Percentiles rank a stretch among this genome's conserved stretches.
Evolutionary conservation across 2,329 filamentous ascomycete species (phyloP).

Genomic region (Talaromyces verruculosus): DNA sequence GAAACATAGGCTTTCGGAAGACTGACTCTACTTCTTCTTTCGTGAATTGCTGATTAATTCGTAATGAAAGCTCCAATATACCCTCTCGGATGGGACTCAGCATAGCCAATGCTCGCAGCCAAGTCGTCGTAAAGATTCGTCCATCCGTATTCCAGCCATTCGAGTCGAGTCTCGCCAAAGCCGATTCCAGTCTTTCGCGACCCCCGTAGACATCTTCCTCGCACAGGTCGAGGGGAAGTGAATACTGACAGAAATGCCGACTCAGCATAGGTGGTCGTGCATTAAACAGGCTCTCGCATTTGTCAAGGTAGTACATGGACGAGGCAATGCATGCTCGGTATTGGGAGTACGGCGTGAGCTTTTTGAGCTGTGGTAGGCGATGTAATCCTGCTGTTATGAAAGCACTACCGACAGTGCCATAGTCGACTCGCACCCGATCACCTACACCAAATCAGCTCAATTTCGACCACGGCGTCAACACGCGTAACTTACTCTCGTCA

Average conservation of each 20-base stretch:
- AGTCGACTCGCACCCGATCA: neutral
- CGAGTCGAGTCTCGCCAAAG: constrained; percentile 9
- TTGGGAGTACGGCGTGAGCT: neutral
- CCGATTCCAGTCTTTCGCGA: constrained; percentile 5
- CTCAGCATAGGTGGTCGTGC: constrained; percentile 6
- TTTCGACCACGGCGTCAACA: neutral
- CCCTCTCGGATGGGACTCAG: constrained; percentile 14
- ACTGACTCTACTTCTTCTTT: constrained; percentile 3
- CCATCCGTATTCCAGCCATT: constrained; percentile 16
- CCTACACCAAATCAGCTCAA: neutral
- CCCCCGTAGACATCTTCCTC: constrained; percentile 1
- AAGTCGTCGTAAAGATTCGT: neutral
- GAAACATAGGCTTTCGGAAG: neutral
- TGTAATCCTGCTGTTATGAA: constrained; percentile 4
- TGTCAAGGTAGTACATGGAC: constrained; percentile 10
- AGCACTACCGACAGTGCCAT: constrained; percentile 1
- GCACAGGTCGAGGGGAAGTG: constrained; percentile 11
- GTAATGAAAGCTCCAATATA: constrained; percentile 12
- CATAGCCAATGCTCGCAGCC: constrained; percentile 9
- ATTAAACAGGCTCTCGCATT: constrained; percentile 5
- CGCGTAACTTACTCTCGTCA: neutral
- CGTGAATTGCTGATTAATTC: neutral
- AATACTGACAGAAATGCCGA: neutral
- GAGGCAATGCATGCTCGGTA: constrained; percentile 7
- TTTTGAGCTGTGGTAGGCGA: neutral